phyloP scores from a whole-genome alignment of 2,329 filamentous ascomycete genomes.

The Aspergillus vadensis region DNA sequence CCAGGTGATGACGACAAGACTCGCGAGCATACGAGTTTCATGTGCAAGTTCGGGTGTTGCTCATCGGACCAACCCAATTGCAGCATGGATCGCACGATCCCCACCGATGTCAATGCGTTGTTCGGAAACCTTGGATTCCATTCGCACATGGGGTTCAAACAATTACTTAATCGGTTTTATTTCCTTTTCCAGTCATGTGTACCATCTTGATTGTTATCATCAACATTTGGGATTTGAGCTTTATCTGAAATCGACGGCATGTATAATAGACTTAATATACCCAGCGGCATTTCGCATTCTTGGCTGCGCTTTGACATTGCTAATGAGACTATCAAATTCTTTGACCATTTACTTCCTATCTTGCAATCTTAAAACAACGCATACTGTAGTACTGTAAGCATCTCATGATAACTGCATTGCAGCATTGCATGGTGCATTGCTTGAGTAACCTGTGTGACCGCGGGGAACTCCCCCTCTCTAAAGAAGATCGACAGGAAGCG shows the following conservation, averaged over 20 bases:
- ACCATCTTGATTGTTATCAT: slow-evolving; percentile 18
- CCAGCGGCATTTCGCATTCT: slow-evolving; percentile 32
- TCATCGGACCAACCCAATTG: slow-evolving; percentile 5
- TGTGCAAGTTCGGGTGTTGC: slow-evolving; percentile 6
- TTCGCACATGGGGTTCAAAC: slow-evolving; percentile 8
- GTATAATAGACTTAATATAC: slow-evolving; percentile 45
- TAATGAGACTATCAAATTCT: slow-evolving; percentile 12
- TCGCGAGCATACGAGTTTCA: slow-evolving; percentile 12
- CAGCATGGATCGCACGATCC: slow-evolving; percentile 10
- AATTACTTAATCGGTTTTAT: slow-evolving; percentile 13
- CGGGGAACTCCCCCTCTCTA: background rate
- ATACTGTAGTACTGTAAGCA: background rate
- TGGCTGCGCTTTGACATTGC: slow-evolving; percentile 18
- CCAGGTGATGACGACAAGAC: slow-evolving; percentile 17
- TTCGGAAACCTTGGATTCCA: slow-evolving; percentile 7
- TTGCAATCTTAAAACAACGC: background rate
- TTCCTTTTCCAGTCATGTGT: slow-evolving; percentile 17
- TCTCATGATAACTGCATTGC: background rate
- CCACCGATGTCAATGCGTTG: slow-evolving; percentile 14
- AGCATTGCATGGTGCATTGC: background rate
- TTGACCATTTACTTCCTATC: background rate
- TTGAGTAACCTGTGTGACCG: background rate
- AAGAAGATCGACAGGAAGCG: background rate
- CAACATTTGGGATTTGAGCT: slow-evolving; percentile 8
- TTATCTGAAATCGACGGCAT: slow-evolving; percentile 35